Evolutionary conservation across 176 grass and related monocot species (phyloP).

Genomic region (Triticum monococcum): DNA sequence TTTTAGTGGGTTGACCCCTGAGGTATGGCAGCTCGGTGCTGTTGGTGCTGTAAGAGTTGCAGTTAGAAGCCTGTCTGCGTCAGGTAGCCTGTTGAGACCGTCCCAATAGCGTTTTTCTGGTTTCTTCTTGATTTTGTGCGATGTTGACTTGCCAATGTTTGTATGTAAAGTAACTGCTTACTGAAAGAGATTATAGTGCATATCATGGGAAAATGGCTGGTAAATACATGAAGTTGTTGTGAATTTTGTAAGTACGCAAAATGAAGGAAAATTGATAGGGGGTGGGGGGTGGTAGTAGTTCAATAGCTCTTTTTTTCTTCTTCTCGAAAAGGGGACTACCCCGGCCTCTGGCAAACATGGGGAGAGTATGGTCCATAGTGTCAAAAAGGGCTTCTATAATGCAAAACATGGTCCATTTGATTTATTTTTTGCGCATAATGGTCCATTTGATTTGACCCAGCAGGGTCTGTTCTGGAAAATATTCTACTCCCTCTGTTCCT

Average conservation of each 20-base stretch:
- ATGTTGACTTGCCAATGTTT: neutral
- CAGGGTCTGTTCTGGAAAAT: neutral
- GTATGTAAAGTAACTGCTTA: constrained; percentile 43
- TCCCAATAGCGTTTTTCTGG: constrained; percentile 25
- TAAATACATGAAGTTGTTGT: constrained; percentile 7
- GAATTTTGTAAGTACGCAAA: constrained; percentile 12
- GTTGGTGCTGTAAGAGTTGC: constrained; percentile 85
- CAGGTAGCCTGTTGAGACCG: constrained; percentile 59
- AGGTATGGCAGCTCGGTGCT: constrained; percentile 79
- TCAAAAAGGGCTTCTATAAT: too few relatives aligned
- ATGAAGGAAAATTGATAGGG: neutral
- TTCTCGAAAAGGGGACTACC: neutral
- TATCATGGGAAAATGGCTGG: constrained; percentile 10
- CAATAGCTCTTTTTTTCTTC: too few relatives aligned
- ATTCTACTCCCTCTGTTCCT: too few relatives aligned
- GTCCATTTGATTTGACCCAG: neutral
- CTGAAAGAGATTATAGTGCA: neutral
- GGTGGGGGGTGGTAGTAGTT: too few relatives aligned
- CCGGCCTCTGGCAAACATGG: too few relatives aligned
- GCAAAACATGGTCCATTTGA: neutral
- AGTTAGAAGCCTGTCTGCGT: constrained; percentile 66
- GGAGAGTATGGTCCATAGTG: too few relatives aligned
- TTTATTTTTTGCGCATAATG: neutral
- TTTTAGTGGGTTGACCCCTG: constrained; percentile 51
- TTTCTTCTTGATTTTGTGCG: constrained; percentile 4